These are phyloP conservation scores for Fusarium incarnatum DNA, from an alignment of 2,329 filamentous ascomycete genomes.

Conservation along the genomic window DNA sequence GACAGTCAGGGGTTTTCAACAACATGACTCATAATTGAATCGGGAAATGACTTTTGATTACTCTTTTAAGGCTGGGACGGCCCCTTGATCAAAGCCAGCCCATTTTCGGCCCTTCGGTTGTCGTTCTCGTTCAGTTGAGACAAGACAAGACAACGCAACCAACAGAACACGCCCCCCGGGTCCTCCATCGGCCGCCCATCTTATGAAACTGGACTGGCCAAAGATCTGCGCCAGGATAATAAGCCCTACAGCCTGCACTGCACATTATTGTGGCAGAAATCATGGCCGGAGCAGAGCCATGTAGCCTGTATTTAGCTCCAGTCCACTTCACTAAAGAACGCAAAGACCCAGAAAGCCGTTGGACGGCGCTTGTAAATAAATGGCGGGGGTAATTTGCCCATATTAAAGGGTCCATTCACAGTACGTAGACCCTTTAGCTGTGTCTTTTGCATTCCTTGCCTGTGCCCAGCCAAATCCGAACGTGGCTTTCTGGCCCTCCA, in stretches of 20 bases:
- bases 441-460: neutral
- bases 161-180: conserved; percentile 25
- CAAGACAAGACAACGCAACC: neutral
- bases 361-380: conserved; percentile 26
- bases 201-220: conserved; percentile 36
- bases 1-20: neutral
- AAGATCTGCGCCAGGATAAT: conserved; percentile 38
- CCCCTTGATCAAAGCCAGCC: neutral
- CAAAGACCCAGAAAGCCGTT: conserved; percentile 33
- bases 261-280: neutral
- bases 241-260: conserved; percentile 24
- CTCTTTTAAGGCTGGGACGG: conserved; percentile 10
- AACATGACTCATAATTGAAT: neutral
- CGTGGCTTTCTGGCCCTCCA: conserved; percentile 10
- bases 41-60: conserved; percentile 4
- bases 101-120: conserved; percentile 11
- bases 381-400: conserved; percentile 22
- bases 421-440: neutral
- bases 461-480: conserved; percentile 16
- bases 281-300: conserved; percentile 1
- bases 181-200: conserved; percentile 3
- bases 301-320: neutral
- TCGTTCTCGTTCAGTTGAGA: conserved; percentile 3
- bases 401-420: conserved; percentile 6
- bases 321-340: conserved; percentile 19